Evolutionary conservation across 192 early-diverging fungal genomes (phyloP).

Genomic region (Piromyces finnis): DNA sequence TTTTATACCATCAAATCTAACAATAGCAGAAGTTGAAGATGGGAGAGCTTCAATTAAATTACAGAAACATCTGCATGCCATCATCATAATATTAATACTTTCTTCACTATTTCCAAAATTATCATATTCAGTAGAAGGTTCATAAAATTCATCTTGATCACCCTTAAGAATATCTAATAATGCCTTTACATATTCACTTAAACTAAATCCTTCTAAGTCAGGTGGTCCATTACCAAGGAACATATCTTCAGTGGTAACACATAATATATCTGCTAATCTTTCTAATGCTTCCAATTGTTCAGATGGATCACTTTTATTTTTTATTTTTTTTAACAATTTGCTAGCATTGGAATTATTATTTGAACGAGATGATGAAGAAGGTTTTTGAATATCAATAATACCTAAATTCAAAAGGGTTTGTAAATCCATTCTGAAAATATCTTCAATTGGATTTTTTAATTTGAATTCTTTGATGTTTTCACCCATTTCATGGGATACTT

Average conservation of each 20-base stretch:
- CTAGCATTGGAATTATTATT: background rate
- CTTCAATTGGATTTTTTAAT: background rate
- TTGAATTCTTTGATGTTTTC: background rate
- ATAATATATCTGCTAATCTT: background rate
- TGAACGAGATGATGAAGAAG: background rate
- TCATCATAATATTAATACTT: slow-evolving; percentile 37
- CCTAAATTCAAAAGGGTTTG: background rate
- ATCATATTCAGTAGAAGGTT: background rate
- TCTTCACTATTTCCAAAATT: background rate
- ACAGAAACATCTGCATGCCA: slow-evolving; percentile 75
- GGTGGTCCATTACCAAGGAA: background rate
- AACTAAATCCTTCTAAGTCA: background rate
- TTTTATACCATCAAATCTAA: slow-evolving; percentile 45
- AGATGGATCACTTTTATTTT: background rate
- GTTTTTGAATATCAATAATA: background rate
- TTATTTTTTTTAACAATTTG: background rate
- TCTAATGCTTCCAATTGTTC: background rate
- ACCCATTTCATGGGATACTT: background rate
- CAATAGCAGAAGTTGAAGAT: slow-evolving; percentile 31
- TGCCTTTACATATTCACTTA: background rate
- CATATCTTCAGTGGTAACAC: background rate
- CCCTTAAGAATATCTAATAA: background rate
- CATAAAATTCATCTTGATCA: background rate
- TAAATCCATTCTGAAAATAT: background rate
- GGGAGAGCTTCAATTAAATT: slow-evolving; percentile 85